These are phyloP conservation scores for Rhynchospora breviuscula DNA, from an alignment of 176 grass and related monocot species.

Conservation along the genomic window DNA sequence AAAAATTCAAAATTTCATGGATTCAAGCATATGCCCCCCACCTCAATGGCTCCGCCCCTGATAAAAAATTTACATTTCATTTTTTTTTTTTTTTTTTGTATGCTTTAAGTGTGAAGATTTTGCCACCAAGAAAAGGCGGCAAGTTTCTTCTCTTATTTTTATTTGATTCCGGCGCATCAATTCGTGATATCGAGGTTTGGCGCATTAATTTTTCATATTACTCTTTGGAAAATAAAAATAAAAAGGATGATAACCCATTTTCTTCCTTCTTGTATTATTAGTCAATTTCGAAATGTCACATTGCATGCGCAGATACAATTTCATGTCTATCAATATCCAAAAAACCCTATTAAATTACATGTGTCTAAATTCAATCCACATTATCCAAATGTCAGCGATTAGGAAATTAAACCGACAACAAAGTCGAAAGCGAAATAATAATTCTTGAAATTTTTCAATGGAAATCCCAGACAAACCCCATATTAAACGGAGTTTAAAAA, in stretches of 20 bases:
- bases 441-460: background rate
- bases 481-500: background rate
- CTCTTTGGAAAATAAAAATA: background rate
- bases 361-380: background rate
- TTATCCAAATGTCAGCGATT: background rate
- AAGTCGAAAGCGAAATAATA: slow-evolving; percentile 17
- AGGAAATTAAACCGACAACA: background rate
- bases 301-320: background rate
- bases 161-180: background rate
- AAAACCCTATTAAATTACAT: slow-evolving; percentile 2
- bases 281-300: background rate
- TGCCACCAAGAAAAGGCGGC: background rate
- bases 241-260: background rate
- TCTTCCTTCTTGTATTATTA: background rate
- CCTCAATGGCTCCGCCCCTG: no score
- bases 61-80: no score
- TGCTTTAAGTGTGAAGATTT: background rate
- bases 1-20: no score
- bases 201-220: background rate
- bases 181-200: background rate
- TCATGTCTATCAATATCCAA: background rate
- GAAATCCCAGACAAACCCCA: background rate
- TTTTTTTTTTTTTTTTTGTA: no score
- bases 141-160: background rate
- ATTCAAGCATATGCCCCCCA: no score